Base-by-base conservation (phyloP, 805 yeast species). In the Suhomyces faveliae region DNA sequence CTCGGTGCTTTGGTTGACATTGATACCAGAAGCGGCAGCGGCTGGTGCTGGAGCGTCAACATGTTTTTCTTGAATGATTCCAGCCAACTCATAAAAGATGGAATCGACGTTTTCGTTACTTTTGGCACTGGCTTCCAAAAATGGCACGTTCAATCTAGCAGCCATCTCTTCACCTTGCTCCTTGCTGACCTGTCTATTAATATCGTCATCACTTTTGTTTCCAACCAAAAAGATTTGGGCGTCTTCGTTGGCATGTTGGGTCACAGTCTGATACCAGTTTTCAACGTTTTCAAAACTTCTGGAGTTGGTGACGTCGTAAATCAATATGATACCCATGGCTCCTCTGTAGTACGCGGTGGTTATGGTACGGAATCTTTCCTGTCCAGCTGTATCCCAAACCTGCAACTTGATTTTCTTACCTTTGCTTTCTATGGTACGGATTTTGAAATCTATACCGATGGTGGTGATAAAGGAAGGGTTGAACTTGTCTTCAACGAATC, bases 311-410 rank as follows among this genome's bases (percentile, higher is more conserved):
- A 87, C 92, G 66, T 87, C 95, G 64, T 87, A 87, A 30, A 87
- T 90, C 60, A 87, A 77, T 43, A 87, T 84, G 60, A 87, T 87
- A 53, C 95, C 95, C 84, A 85, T 84, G 49, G 95, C 94, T 49
- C 95, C 95, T 68, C 95, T 81, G 70, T 87, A 87, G 69, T 87
- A 87, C 0, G 95, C 92, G n/a, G 94, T 86, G 42, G 94, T 91
- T 71, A 90, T 90, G 37, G 96, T 89, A 72, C 96, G 81, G 74
- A 90, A 90, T 62, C 97, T 78, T 67, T 90, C 97, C 72, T 90
- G 97, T n/a, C 97, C 97, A 1, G 97, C 97, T 35, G 97, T 90
- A 66, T 90, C 97, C 97, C 97, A 87, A 39, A 92, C 87, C 69
- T 94, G 99, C 64, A 92, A 79, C 73, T 94, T 94, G 70, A 94